Evolutionary conservation across 805 yeast genomes (phyloP), one percentile per base, ranked within the genome.

Genomic region (Ogataea neopini): DNA sequence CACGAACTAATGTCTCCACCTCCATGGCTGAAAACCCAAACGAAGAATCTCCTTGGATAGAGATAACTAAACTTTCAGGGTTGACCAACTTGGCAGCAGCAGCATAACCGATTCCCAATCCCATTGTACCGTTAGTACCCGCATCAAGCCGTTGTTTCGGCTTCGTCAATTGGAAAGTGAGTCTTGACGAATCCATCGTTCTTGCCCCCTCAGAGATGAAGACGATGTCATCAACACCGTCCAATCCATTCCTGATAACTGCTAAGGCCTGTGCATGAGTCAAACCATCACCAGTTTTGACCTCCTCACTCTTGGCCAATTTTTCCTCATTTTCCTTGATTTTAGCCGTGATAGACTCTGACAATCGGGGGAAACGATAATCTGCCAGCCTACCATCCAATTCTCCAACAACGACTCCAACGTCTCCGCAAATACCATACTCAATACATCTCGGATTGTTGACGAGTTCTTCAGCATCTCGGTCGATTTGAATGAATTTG

Each of bases 61-160:
- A 79, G 3, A 85, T 63, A 0, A 83, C 80, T 5, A 68, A 62
- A 36, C 71, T 66, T 0, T 65, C 57, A 1, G 80, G 80, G 10
- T 66, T 48, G 0, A 78, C 71, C 37, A 57, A 26, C 53, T 79
- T 81, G 2, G 87, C 77, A 0, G 87, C 81, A 51, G 84, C 77
- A 1, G 86, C 84, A 57, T 84, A 84, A 0, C 88, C 88, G 14
- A 84, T 47, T 0, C 89, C 91, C 26, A 84, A 70, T 3, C 91
- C 91, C 90, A 84, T 85, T 0, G 89, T 84, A 0, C 88, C 88
- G 64, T 81, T 82, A 0, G 89, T 84, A 4, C 89, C 90, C 2
- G 88, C 87, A 57, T 84, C 91, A 18, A 84, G 63, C 32, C 88
- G 64, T 17, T 70, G 75, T 49, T 75, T 73, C 0, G 89, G 84